phyloP scores from a whole-genome alignment of 2,329 filamentous ascomycete species.

The Aspergillus calidoustus region DNA sequence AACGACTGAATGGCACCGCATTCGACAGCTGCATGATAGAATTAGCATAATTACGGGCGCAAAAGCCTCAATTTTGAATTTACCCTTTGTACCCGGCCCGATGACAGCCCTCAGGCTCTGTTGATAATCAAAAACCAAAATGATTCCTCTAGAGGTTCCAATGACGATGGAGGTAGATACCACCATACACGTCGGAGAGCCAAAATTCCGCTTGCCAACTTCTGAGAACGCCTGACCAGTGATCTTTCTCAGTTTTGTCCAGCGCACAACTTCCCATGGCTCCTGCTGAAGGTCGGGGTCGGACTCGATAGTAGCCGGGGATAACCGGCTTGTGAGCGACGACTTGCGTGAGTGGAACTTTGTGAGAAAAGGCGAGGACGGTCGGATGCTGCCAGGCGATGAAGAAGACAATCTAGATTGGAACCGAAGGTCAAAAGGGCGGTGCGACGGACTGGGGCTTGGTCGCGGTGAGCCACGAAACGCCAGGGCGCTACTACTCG shows the following conservation, averaged over 20 bases:
- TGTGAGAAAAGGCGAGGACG: conserved; percentile 77
- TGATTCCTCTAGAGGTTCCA: conserved; percentile 91
- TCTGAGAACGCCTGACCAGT: conserved; percentile 91
- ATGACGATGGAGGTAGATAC: conserved; percentile 87
- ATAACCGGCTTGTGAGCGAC: conserved; percentile 73
- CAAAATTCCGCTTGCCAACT: conserved; percentile 88
- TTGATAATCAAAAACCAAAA: conserved; percentile 96
- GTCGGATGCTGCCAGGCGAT: conserved; percentile 64
- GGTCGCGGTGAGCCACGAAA: conserved; percentile 70
- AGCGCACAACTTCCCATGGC: conserved; percentile 96
- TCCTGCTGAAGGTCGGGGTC: conserved; percentile 74
- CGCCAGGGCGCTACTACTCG: conserved; percentile 74
- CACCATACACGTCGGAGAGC: conserved; percentile 83
- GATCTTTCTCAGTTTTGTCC: conserved; percentile 91
- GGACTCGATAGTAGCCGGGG: conserved; percentile 60
- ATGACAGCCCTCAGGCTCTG: conserved; percentile 94
- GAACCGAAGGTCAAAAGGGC: conserved; percentile 93
- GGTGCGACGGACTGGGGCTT: conserved; percentile 80
- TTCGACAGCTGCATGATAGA: conserved; percentile 70
- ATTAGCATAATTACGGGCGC: background rate
- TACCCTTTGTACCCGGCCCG: conserved; percentile 88
- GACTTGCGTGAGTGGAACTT: conserved; percentile 78
- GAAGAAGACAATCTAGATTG: conserved; percentile 80
- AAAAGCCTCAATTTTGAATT: conserved; percentile 23
- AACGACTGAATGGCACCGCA: conserved; percentile 85